Evolutionary conservation across 1,284 basidiomycete genomes (phyloP).

Genomic region (Apiotrichum siamense): DNA sequence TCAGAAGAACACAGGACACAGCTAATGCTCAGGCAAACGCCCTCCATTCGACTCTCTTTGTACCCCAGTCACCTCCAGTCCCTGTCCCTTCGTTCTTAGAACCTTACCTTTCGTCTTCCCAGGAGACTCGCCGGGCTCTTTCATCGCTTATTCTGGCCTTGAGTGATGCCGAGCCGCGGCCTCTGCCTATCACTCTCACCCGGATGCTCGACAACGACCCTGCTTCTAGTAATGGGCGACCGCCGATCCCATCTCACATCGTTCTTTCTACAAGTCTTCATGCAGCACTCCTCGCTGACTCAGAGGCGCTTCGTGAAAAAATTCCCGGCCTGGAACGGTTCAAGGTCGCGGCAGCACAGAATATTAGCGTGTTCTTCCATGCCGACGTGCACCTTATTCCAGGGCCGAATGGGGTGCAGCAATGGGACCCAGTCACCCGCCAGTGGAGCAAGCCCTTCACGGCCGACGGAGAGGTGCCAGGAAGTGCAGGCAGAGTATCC

Average conservation of each 20-base stretch:
- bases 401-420: slow-evolving; percentile 24
- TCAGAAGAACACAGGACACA: too few relatives aligned
- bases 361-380: slow-evolving; percentile 66
- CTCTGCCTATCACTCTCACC: slow-evolving; percentile 59
- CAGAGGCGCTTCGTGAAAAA: slow-evolving; percentile 63
- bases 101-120: neutral
- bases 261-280: slow-evolving; percentile 63
- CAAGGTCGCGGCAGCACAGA: slow-evolving; percentile 72
- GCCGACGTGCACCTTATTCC: slow-evolving; percentile 55
- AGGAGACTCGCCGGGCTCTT: neutral
- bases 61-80: slow-evolving; percentile 26
- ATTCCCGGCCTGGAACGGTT: slow-evolving; percentile 77
- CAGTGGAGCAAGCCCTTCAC: slow-evolving; percentile 51
- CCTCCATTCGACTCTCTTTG: slow-evolving; percentile 58
- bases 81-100: neutral
- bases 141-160: slow-evolving; percentile 25
- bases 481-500: neutral
- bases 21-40: slow-evolving; percentile 63
- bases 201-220: slow-evolving; percentile 23
- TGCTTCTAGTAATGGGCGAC: too few relatives aligned
- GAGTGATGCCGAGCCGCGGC: slow-evolving; percentile 49
- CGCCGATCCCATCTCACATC: slow-evolving; percentile 56
- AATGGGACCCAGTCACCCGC: slow-evolving; percentile 56
- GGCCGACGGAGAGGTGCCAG: neutral
- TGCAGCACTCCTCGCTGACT: slow-evolving; percentile 74